These are phyloP conservation scores for Phytophthora ohioensis DNA, from an alignment of 352 stramenopile genomes.

Conservation along the genomic window DNA sequence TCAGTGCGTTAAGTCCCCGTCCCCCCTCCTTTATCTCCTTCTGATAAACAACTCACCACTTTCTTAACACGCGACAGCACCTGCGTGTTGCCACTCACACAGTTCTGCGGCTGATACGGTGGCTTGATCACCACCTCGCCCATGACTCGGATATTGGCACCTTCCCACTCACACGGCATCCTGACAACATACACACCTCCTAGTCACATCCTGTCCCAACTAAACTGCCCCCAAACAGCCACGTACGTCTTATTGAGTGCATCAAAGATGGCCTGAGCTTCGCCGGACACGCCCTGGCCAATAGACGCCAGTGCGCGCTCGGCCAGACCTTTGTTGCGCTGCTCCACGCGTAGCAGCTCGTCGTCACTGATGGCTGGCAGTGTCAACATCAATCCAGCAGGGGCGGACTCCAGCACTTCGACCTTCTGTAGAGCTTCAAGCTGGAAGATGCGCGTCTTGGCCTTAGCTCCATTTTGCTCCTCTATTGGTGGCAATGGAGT, in stretches of 20 bases:
- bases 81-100: conserved; percentile 73
- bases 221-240: neutral
- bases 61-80: conserved; percentile 87
- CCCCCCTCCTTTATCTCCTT: too few relatives aligned
- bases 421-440: conserved; percentile 76
- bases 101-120: conserved; percentile 85
- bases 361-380: conserved; percentile 71
- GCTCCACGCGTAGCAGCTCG: conserved; percentile 76
- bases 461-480: conserved; percentile 66
- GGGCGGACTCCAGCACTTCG: conserved; percentile 64
- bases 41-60: conserved; percentile 62
- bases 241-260: conserved; percentile 90
- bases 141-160: conserved; percentile 86
- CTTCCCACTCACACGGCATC: conserved; percentile 89
- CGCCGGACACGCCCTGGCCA: conserved; percentile 70
- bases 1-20: neutral
- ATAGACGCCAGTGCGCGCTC: conserved; percentile 84
- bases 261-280: conserved; percentile 88
- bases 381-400: conserved; percentile 51
- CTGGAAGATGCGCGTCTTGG: conserved; percentile 80
- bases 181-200: conserved; percentile 34
- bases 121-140: conserved; percentile 86
- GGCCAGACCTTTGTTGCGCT: conserved; percentile 75
- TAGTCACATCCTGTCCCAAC: conserved; percentile 23
- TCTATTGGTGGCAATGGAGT: conserved; percentile 42